Percentiles rank a stretch among this genome's conserved stretches.
Evolutionary conservation across 2,329 filamentous ascomycete species (phyloP).

Genomic region (Cytospora piceae): DNA sequence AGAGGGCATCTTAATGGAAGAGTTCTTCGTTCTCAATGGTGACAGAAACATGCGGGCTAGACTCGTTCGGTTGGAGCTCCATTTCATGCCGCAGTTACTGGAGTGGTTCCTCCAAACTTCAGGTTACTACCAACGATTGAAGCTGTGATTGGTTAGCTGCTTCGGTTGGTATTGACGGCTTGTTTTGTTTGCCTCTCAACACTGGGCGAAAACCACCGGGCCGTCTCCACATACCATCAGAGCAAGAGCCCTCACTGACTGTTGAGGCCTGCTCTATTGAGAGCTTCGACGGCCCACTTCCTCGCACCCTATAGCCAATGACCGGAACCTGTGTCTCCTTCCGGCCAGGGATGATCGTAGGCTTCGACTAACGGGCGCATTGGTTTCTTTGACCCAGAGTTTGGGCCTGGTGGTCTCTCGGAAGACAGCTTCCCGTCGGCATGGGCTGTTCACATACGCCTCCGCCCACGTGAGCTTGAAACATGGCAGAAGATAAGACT

Average conservation of each 20-base stretch:
- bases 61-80: too few relatives aligned
- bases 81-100: too few relatives aligned
- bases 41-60: too few relatives aligned
- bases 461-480: not conserved
- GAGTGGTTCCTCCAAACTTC: too few relatives aligned
- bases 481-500: not conserved
- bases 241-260: not conserved
- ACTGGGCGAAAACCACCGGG: slow-evolving; percentile 13
- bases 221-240: not conserved
- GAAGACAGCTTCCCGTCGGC: not conserved
- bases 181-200: too few relatives aligned
- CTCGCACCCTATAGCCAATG: not conserved
- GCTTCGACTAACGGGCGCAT: not conserved
- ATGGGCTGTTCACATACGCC: not conserved
- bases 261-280: not conserved
- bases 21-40: too few relatives aligned
- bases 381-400: not conserved
- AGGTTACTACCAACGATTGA: not conserved
- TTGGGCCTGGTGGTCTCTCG: not conserved
- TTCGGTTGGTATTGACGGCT: too few relatives aligned
- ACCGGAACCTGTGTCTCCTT: not conserved
- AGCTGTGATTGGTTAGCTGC: not conserved
- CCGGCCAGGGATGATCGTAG: not conserved
- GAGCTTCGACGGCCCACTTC: not conserved
- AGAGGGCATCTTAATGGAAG: too few relatives aligned